Conservation (phyloP, 441 rosid genomes). For the Viola pubescens region DNA sequence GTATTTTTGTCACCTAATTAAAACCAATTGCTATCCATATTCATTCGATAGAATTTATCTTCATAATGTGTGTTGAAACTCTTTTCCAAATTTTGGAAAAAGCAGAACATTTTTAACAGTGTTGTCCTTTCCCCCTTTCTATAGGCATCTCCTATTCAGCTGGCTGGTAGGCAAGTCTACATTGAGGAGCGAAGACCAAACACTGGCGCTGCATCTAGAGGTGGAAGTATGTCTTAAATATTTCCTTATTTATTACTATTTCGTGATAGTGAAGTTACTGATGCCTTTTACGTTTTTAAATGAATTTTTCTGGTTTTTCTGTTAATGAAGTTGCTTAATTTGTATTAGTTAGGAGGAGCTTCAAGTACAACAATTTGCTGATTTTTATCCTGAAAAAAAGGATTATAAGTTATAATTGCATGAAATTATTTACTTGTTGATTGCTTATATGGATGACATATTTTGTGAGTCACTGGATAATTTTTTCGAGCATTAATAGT, state of each 20-base stretch:
- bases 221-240: slow-evolving; percentile 61
- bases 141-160: slow-evolving; percentile 86
- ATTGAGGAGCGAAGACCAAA: slow-evolving; percentile 97
- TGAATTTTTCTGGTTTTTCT: not conserved
- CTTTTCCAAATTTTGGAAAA: too few species aligned
- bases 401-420: not conserved
- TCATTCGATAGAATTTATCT: not conserved
- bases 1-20: not conserved
- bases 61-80: not conserved
- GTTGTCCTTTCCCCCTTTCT: not conserved
- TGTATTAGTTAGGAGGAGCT: too few species aligned
- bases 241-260: slow-evolving; percentile 3
- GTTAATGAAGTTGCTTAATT: not conserved
- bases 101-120: too few species aligned
- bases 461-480: too few species aligned
- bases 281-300: not conserved
- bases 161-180: slow-evolving; percentile 84
- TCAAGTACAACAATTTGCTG: too few species aligned
- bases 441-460: not conserved
- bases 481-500: too few species aligned
- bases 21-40: not conserved
- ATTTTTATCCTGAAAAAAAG: too few species aligned
- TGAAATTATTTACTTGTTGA: not conserved
- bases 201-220: slow-evolving; percentile 63
- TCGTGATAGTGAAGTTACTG: not conserved